Base-by-base conservation (phyloP, 129 eudicot species). In the Escallonia rubra region DNA sequence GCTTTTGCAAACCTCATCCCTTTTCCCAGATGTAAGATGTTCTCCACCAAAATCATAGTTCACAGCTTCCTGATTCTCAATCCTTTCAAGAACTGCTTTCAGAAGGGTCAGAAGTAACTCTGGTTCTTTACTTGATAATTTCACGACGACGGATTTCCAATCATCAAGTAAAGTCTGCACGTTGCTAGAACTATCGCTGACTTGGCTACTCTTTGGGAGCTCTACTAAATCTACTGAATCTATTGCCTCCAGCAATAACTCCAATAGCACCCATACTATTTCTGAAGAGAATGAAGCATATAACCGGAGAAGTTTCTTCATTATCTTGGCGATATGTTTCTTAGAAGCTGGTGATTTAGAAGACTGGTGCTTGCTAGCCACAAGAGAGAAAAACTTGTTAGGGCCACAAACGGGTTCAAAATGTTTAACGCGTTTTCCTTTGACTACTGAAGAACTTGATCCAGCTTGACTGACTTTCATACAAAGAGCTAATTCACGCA, bases 71-170 rank as follows among this genome's bases (percentile, higher is more conserved):
- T 41, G 75, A 56, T 82, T 67, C 85, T 82, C 87, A 9, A 88
- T 81, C 86, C 82, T 86, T 55, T 86, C 86, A 71, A 92, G 80
- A 58, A 80, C 84, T 42, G 74, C 86, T 64, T 76, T 83, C 39
- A 83, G 81, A 71, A 92, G 98, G 53, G 71, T 80, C 62, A 84
- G 46, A 66, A 89, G 90, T 67, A 92, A 66, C 40, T 82, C 96
- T n/a, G 96, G 98, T 64, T 84, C 86, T 73, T 82, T 89, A 43
- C 82, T 78, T 53, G 89, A 84, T 65, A 89, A 55, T 76, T 89
- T 92, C 55, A 72, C 45, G 48, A 92, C 72, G 13, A 92, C 71
- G 60, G 90, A 73, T 70, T 84, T 86, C 98, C 96, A 92, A 44
- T 82, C 86, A 87, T 86, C 84, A 72, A 74, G 81, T 41, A 46